phyloP scores from a whole-genome alignment of 805 yeast species.

The Maudiozyma pseudohumilis region DNA sequence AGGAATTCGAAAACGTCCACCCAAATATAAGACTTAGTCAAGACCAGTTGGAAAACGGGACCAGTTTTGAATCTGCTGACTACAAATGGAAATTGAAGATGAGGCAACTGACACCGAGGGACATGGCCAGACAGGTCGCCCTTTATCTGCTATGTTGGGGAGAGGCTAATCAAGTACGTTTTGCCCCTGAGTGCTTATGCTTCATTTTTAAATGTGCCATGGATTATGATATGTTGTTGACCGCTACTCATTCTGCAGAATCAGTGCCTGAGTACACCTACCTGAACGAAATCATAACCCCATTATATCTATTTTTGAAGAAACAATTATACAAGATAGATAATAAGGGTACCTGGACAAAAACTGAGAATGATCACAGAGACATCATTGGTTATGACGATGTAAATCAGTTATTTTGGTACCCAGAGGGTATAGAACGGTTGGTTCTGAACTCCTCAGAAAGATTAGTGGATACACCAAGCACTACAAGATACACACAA shows the following conservation, averaged over 20 bases:
- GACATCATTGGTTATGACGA: constrained; percentile 79
- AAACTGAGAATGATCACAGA: constrained; percentile 64
- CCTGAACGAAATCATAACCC: constrained; percentile 63
- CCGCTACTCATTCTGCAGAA: constrained; percentile 15
- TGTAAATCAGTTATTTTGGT: constrained; percentile 83
- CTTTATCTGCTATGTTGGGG: constrained; percentile 78
- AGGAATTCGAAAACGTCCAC: constrained; percentile 38
- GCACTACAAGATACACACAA: constrained; percentile 44
- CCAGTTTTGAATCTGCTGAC: constrained; percentile 64
- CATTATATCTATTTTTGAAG: constrained; percentile 57
- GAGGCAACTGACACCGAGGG: constrained; percentile 42
- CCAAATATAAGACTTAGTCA: constrained; percentile 51
- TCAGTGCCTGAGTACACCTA: constrained; percentile 37
- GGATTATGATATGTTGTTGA: constrained; percentile 46
- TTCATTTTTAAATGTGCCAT: constrained; percentile 79
- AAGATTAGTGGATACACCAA: constrained; percentile 43
- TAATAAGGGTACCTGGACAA: constrained; percentile 43
- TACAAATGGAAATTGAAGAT: constrained; percentile 66
- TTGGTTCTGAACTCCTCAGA: constrained; percentile 39
- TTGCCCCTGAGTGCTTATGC: constrained; percentile 83
- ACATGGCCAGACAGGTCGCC: constrained; percentile 59
- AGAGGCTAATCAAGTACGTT: constrained; percentile 76
- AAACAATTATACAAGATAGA: constrained; percentile 49
- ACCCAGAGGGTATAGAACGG: constrained; percentile 54
- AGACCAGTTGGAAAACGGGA: constrained; percentile 59